These are phyloP conservation scores for Sedum album DNA, from an alignment of 164 flowering plant genomes.

Conservation along the genomic window DNA sequence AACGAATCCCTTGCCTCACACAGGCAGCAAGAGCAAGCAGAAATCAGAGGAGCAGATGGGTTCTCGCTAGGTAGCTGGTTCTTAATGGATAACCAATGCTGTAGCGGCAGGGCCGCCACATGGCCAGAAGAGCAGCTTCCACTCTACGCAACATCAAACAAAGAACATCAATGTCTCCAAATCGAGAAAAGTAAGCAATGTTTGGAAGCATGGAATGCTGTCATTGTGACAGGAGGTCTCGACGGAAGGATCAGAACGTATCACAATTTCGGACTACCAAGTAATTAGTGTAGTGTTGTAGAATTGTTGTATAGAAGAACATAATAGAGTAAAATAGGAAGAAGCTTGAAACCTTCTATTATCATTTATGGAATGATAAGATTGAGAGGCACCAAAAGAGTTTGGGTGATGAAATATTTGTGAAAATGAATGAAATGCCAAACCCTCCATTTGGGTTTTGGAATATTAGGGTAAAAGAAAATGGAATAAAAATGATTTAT, in stretches of 20 bases:
- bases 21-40: conserved; percentile 1
- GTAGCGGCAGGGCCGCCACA: conserved; percentile 40
- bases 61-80: conserved; percentile 61
- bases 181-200: neutral
- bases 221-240: conserved; percentile 62
- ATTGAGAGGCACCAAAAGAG: too few relatives aligned
- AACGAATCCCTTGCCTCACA: neutral
- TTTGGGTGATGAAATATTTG: too few relatives aligned
- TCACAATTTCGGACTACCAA: conserved; percentile 7
- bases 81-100: conserved; percentile 34
- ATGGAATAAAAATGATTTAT: too few relatives aligned
- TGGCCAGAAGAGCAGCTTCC: conserved; percentile 93
- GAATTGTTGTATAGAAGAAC: conserved; percentile 1
- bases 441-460: too few relatives aligned
- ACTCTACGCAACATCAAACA: conserved; percentile 14
- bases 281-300: neutral
- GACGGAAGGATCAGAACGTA: conserved; percentile 69
- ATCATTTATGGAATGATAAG: too few relatives aligned
- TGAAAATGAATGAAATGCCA: too few relatives aligned
- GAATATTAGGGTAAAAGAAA: too few relatives aligned
- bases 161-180: neutral
- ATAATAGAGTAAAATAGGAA: neutral
- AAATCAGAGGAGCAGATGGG: conserved; percentile 24
- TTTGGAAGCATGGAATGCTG: conserved; percentile 61
- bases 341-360: neutral